These are phyloP conservation scores for Ceratocystis huliohia DNA, from an alignment of 2,329 filamentous ascomycete species.

Conservation along the genomic window DNA sequence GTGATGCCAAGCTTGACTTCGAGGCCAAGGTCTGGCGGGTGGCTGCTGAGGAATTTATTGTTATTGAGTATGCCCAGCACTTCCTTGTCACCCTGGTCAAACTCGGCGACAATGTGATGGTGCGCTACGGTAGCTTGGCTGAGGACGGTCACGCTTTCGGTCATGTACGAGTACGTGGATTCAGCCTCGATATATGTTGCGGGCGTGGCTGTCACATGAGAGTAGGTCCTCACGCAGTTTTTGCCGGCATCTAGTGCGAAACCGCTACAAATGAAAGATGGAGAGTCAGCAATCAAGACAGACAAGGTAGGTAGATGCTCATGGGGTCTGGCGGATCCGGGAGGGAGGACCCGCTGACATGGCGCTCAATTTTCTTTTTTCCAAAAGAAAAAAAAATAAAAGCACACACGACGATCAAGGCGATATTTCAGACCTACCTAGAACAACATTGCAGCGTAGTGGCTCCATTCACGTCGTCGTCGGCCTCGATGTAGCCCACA, in stretches of 20 bases:
- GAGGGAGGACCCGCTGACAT: too few relatives aligned
- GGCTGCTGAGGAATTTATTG: constrained; percentile 21
- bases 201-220: constrained; percentile 30
- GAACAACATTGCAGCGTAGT: constrained; percentile 33
- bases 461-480: constrained; percentile 25
- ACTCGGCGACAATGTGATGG: constrained; percentile 30
- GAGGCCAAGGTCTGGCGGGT: constrained; percentile 16
- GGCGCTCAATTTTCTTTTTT: too few relatives aligned
- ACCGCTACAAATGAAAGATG: constrained; percentile 25
- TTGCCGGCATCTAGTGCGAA: constrained; percentile 27
- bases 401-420: too few relatives aligned
- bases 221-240: constrained; percentile 29
- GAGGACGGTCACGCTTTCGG: constrained; percentile 27
- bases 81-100: constrained; percentile 29
- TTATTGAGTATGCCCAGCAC: constrained; percentile 29
- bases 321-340: background rate
- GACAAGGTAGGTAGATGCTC: background rate
- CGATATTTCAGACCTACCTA: constrained; percentile 27
- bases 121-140: constrained; percentile 30
- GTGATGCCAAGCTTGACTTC: constrained; percentile 22
- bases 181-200: constrained; percentile 29
- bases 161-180: constrained; percentile 24
- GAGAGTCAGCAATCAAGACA: background rate
- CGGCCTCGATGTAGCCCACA: constrained; percentile 27
- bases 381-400: too few relatives aligned